Evolutionary conservation across 495 filamentous ascomycete genomes (phyloP), one percentile per base, ranked within the genome.

Genomic region (Aspergillus nanangensis): DNA sequence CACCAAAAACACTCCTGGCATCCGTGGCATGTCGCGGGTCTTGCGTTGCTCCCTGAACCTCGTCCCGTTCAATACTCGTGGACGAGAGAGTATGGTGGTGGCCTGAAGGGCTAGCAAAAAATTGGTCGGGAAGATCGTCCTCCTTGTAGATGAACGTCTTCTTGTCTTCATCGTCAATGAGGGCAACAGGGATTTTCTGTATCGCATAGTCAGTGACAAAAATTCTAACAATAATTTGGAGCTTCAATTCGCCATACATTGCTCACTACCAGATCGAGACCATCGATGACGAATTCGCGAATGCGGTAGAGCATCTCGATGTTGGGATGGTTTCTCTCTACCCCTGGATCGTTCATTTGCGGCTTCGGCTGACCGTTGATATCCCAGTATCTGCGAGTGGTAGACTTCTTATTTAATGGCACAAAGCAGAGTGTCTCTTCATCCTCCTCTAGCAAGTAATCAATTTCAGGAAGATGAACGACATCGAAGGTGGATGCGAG

Each of bases 401-500:
- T 76, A 17, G 69, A 51, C 8, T 75, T 63, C 45, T 75, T 66
- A 18, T 73, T 61, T 17, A 93, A 65, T 4, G 88, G 88, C 42
- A 74, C 69, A 61, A 90, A 89, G n/a, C 83, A 84, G 44, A 88
- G 69, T 14, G 79, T 88, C 25, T 85, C 79, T 50, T 80, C 81
- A 58, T 93, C 87, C 59, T 93, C 88, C 45, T 87, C 81, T 2
- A 93, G 70, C 39, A 90, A 68, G 58, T 91, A 91, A 17, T 79
- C 75, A 9, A 83, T 51, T 23, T 69, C 62, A 3, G 79, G 78
- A 18, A 87, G 69, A 38, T 74, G 61, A 14, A 73, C 59, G 5
- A 78, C 68, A 32, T 81, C 71, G 51, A 87, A 87, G 1, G 72
- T 78, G 3, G 76, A 76, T 7, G 75, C 74, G 31, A 88, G 66